phyloP scores from a whole-genome alignment of 805 yeast genomes.

The Candida vartiovaarae region DNA sequence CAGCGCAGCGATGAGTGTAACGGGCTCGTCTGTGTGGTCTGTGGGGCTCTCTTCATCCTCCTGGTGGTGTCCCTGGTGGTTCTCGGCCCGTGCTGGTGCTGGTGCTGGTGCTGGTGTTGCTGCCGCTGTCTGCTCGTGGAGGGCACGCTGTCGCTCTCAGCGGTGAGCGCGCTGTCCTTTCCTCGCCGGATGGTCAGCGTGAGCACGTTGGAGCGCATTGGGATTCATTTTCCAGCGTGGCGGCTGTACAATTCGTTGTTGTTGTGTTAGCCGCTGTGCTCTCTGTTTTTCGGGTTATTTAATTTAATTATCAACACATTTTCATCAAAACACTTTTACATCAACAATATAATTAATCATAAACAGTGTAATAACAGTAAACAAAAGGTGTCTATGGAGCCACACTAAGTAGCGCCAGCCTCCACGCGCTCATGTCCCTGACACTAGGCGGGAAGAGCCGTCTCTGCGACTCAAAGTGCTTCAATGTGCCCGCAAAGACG shows the following conservation, averaged over 20 bases:
- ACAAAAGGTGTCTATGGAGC: no score
- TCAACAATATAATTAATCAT: not conserved
- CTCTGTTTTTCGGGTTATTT: not conserved
- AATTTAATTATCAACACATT: no score
- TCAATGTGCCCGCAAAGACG: constrained; percentile 27
- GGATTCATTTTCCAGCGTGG: constrained; percentile 2
- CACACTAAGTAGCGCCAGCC: constrained; percentile 3
- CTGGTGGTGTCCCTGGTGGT: no score
- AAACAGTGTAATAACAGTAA: not conserved
- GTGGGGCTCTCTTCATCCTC: not conserved
- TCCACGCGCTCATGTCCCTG: constrained; percentile 19
- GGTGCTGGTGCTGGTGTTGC: not conserved
- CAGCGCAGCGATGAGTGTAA: constrained; percentile 25
- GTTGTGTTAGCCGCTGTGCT: not conserved
- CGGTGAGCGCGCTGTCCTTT: constrained; percentile 15
- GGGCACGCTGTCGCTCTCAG: constrained; percentile 15
- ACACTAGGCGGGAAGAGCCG: constrained; percentile 27
- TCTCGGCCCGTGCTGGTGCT: no score
- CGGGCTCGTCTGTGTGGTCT: constrained; percentile 13
- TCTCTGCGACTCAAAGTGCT: constrained; percentile 25
- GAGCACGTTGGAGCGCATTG: constrained; percentile 24
- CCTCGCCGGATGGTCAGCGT: constrained; percentile 22
- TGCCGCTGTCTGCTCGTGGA: not conserved
- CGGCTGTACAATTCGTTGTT: not conserved
- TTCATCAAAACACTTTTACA: no score